Conservation (phyloP, 2,329 filamentous ascomycete genomes). For the Diaporthe sp. region DNA sequence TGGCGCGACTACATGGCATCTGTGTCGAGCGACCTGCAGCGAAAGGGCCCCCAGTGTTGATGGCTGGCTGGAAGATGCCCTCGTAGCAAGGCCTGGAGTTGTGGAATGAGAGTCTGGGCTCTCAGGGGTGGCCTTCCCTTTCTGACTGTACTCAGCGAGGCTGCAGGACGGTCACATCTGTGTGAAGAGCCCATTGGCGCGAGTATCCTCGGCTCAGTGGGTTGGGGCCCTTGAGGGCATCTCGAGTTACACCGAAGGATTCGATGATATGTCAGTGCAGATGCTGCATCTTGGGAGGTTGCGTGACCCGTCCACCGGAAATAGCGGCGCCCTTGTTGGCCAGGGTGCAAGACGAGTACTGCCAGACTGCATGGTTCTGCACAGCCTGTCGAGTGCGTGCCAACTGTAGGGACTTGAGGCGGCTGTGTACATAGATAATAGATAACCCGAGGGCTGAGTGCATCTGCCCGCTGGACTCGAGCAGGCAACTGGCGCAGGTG, state of each 20-base stretch:
- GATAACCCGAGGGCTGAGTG: constrained; percentile 23
- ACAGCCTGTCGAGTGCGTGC: constrained; percentile 7
- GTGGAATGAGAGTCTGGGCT: constrained; percentile 26
- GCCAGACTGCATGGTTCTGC: constrained; percentile 7
- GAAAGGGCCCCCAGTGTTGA: constrained; percentile 11
- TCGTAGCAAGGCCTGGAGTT: constrained; percentile 29
- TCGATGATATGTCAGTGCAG: constrained; percentile 37
- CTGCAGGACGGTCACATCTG: constrained; percentile 39
- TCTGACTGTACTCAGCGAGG: constrained; percentile 34
- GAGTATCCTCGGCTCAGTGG: constrained; percentile 3
- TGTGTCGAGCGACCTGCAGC: constrained; percentile 10
- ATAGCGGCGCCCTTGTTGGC: constrained; percentile 12
- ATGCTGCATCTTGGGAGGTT: constrained; percentile 29
- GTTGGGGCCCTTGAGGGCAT: constrained; percentile 14
- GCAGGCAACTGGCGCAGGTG: constrained; percentile 16
- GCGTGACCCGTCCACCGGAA: constrained; percentile 19
- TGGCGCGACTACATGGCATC: constrained; percentile 4
- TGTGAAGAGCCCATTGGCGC: constrained; percentile 33
- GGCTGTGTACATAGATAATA: constrained; percentile 24
- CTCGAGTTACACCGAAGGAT: constrained; percentile 41
- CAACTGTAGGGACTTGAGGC: constrained; percentile 5
- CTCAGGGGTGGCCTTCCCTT: constrained; percentile 19
- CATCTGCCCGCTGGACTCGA: constrained; percentile 6
- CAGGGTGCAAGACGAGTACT: constrained; percentile 4
- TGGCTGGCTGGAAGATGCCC: constrained; percentile 22